Conservation (phyloP, 2,329 filamentous ascomycete species). For the Claviceps paspali region DNA sequence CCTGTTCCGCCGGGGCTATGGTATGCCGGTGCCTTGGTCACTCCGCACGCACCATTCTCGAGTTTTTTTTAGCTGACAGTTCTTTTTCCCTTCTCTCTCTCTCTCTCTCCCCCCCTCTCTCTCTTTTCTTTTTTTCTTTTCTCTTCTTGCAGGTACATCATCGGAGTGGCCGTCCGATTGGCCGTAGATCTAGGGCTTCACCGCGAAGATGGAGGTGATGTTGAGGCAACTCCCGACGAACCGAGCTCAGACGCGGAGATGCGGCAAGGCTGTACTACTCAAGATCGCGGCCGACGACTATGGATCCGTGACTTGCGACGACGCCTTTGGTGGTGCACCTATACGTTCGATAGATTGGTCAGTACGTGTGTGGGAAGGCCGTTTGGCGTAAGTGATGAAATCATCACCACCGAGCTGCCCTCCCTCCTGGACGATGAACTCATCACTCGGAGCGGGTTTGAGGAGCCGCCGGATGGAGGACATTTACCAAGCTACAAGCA, state of each 20-base stretch:
- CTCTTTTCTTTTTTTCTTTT: neutral
- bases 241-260: slow-evolving; percentile 15
- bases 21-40: slow-evolving; percentile 26
- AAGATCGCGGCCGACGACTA: slow-evolving; percentile 52
- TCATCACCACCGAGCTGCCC: slow-evolving; percentile 89
- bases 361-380: slow-evolving; percentile 86
- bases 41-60: neutral
- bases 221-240: slow-evolving; percentile 38
- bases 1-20: slow-evolving; percentile 88
- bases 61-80: neutral
- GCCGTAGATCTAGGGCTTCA: slow-evolving; percentile 86
- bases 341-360: slow-evolving; percentile 87
- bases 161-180: slow-evolving; percentile 78
- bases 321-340: slow-evolving; percentile 92
- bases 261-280: slow-evolving; percentile 18
- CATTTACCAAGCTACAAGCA: slow-evolving; percentile 71
- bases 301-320: slow-evolving; percentile 77
- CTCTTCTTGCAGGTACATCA: slow-evolving; percentile 55
- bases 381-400: slow-evolving; percentile 89
- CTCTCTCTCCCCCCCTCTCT: neutral
- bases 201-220: slow-evolving; percentile 68
- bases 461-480: slow-evolving; percentile 39
- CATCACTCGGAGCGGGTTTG: slow-evolving; percentile 67
- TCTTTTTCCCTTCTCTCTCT: neutral
- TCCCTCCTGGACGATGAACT: slow-evolving; percentile 76